Conservation (phyloP, 2,329 filamentous ascomycete species). For the Ophiostoma tasmaniense region DNA sequence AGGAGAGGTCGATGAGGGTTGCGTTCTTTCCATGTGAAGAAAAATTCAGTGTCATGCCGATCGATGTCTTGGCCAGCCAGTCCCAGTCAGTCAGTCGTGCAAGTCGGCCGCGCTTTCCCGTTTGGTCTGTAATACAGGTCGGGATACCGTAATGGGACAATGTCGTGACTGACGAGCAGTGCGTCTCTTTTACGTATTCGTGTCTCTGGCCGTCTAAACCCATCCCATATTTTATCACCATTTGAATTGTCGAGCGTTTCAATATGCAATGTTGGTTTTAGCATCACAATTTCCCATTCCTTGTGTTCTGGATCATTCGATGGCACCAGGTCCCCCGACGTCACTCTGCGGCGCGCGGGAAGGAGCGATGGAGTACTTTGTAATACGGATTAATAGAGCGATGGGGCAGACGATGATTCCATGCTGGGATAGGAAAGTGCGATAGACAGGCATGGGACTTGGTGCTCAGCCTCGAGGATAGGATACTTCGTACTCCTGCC, state of each 20-base stretch:
- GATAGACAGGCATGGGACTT: background rate
- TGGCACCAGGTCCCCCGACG: background rate
- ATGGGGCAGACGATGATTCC: background rate
- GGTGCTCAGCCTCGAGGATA: background rate
- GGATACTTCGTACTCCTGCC: background rate
- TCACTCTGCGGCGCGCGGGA: background rate
- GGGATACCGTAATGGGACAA: background rate
- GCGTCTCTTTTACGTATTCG: background rate
- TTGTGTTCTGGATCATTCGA: slow-evolving; percentile 2
- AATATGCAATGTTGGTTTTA: background rate
- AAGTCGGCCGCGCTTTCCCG: slow-evolving; percentile 11
- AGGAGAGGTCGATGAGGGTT: background rate
- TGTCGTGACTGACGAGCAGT: background rate
- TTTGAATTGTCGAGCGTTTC: background rate
- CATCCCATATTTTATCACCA: background rate
- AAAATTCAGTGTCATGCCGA: slow-evolving; percentile 12
- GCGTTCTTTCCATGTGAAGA: slow-evolving; percentile 9
- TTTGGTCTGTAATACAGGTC: slow-evolving; percentile 7
- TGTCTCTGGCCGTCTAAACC: background rate
- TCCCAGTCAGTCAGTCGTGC: background rate
- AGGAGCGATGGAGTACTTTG: background rate
- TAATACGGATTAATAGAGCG: background rate
- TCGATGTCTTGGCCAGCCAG: slow-evolving; percentile 2
- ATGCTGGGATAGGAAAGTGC: background rate
- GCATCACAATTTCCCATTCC: background rate